Evolutionary conservation across 306 rosid species (phyloP).

Genomic region (Malus orientalis): DNA sequence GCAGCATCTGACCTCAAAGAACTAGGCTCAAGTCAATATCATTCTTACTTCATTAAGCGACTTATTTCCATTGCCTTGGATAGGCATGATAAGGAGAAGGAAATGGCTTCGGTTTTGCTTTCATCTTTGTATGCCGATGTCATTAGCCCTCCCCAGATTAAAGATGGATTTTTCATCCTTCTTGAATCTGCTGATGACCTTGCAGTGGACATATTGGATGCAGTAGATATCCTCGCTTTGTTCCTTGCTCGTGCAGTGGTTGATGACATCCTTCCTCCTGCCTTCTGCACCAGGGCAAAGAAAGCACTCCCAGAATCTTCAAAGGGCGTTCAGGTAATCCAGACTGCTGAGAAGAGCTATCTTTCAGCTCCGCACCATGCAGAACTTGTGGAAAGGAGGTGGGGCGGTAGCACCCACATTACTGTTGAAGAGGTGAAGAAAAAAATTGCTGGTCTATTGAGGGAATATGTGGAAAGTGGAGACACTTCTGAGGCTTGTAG

Average conservation of each 20-base stretch:
- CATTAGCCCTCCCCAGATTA: constrained; percentile 78
- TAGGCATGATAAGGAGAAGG: constrained; percentile 96
- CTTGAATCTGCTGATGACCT: constrained; percentile 98
- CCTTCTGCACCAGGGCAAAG: constrained; percentile 74
- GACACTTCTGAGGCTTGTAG: constrained; percentile 89
- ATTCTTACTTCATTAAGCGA: constrained; percentile 85
- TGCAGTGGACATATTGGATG: constrained; percentile 86
- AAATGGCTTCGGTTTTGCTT: constrained; percentile 95
- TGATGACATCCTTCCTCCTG: constrained; percentile 95
- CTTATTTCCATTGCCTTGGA: constrained; percentile 96
- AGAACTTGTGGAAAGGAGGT: constrained; percentile 85
- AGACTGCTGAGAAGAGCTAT: constrained; percentile 86
- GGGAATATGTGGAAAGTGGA: constrained; percentile 75
- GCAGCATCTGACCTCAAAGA: constrained; percentile 87
- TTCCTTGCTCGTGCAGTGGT: constrained; percentile 97
- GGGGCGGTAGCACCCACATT: constrained; percentile 99
- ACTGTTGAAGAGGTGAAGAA: constrained; percentile 95
- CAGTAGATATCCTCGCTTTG: constrained; percentile 89
- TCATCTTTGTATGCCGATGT: constrained; percentile 95
- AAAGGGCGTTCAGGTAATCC: constrained; percentile 75
- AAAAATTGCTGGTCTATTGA: constrained; percentile 71
- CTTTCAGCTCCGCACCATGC: constrained; percentile 99
- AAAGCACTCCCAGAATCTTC: constrained; percentile 84
- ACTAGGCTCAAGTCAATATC: constrained; percentile 81
- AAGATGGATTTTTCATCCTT: constrained; percentile 88